Evolutionary conservation across 129 eudicot genomes (phyloP).

Genomic region (Kitagawia praeruptora): DNA sequence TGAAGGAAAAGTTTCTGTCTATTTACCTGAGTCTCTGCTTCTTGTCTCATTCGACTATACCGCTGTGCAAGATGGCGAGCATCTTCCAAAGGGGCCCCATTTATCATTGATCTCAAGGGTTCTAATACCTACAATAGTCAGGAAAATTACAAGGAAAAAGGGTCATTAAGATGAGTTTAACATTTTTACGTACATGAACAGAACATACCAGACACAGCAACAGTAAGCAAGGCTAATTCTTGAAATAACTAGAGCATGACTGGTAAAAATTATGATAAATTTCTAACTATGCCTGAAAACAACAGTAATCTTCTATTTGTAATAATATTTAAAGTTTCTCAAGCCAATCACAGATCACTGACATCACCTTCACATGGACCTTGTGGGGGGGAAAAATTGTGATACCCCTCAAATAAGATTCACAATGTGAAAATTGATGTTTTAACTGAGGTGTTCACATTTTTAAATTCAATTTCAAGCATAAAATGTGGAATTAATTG

Average conservation of each 20-base stretch:
- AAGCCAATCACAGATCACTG: not conserved
- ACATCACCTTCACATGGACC: not conserved
- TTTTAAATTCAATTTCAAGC: not conserved
- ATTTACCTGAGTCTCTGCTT: slow-evolving; percentile 91
- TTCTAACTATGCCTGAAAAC: not conserved
- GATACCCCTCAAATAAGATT: not conserved
- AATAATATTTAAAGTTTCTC: not conserved
- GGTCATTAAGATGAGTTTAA: not conserved
- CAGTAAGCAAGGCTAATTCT: not conserved
- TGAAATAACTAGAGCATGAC: not conserved
- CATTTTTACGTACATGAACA: not conserved
- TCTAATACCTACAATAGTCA: slow-evolving; percentile 51
- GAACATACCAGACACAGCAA: not conserved
- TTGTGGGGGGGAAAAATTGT: not conserved
- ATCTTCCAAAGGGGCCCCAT: slow-evolving; percentile 91
- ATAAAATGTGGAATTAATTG: not conserved
- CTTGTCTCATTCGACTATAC: slow-evolving; percentile 97
- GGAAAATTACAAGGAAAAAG: not conserved
- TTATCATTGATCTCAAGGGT: slow-evolving; percentile 85
- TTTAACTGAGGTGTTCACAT: not conserved
- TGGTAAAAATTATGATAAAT: not conserved
- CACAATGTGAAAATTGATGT: not conserved
- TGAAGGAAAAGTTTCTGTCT: not conserved
- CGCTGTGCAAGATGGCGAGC: slow-evolving; percentile 99
- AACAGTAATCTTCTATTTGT: not conserved